Percentiles rank a stretch among this genome's conserved stretches.
phyloP scores from a whole-genome alignment of 768 basidiomycete species.

The Cyclocybe aegerita region DNA sequence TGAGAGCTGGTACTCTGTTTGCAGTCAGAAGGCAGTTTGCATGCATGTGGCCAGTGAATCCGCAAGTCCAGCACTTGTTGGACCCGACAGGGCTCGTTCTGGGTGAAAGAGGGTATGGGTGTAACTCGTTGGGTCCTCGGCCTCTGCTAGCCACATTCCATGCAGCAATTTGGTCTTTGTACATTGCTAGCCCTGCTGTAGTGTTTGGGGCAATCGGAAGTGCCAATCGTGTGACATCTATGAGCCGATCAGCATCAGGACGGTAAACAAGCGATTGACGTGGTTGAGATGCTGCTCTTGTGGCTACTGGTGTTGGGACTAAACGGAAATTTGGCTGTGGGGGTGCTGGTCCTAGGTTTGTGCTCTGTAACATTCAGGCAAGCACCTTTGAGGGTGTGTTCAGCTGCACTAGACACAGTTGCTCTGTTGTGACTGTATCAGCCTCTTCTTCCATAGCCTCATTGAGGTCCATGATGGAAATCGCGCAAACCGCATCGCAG shows the following conservation, averaged over 20 bases:
- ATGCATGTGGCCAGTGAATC: slow-evolving; percentile 9
- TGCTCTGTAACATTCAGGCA: not conserved
- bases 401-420: not conserved
- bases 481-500: slow-evolving; percentile 6
- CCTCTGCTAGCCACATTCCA: slow-evolving; percentile 3
- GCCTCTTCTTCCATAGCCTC: slow-evolving; percentile 9
- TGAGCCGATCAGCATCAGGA: slow-evolving; percentile 1
- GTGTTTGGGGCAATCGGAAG: slow-evolving; percentile 14
- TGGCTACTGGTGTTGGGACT: not conserved
- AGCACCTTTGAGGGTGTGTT: not conserved
- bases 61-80: slow-evolving; percentile 22
- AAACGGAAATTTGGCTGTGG: not conserved
- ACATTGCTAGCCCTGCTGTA: slow-evolving; percentile 11
- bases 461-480: slow-evolving; percentile 4
- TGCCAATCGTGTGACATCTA: not conserved
- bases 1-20: slow-evolving; percentile 9
- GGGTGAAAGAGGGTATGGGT: slow-evolving; percentile 20
- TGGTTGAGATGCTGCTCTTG: not conserved
- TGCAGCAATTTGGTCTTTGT: slow-evolving; percentile 8
- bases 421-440: not conserved
- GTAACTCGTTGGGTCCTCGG: slow-evolving; percentile 3
- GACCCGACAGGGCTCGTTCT: slow-evolving; percentile 16
- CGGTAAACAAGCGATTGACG: not conserved
- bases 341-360: not conserved
- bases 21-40: slow-evolving; percentile 1